These are phyloP conservation scores for Oenanthe javanica DNA, from an alignment of 140 eudicot species.

Conservation along the genomic window DNA sequence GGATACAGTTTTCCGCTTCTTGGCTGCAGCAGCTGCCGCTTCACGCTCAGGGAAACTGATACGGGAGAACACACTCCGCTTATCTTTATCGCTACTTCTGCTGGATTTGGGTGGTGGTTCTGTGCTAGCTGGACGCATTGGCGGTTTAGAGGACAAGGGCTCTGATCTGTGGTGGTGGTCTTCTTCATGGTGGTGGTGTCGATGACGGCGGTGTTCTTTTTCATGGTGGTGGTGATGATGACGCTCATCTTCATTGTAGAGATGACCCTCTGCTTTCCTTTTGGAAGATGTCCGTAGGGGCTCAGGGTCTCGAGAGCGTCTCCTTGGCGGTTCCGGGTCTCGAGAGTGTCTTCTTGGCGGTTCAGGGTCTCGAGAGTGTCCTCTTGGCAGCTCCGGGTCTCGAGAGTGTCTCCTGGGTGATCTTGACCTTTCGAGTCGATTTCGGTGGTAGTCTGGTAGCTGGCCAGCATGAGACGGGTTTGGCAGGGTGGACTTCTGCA, in stretches of 20 bases:
- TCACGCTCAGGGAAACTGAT: conserved; percentile 68
- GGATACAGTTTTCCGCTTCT: conserved; percentile 51
- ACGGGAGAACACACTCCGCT: conserved; percentile 73
- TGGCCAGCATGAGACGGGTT: conserved; percentile 15
- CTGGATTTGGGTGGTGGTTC: conserved; percentile 25
- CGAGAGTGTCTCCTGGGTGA: conserved; percentile 52
- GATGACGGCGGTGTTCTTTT: conserved; percentile 24
- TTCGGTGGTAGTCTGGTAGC: conserved; percentile 32
- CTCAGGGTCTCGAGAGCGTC: conserved; percentile 44
- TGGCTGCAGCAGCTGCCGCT: conserved; percentile 33
- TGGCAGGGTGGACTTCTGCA: conserved; percentile 42
- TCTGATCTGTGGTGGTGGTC: conserved; percentile 45
- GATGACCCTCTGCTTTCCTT: conserved; percentile 49
- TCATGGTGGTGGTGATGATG: neutral
- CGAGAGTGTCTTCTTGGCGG: conserved; percentile 46
- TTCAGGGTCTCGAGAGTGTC: conserved; percentile 43
- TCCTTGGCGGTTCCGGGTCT: conserved; percentile 46
- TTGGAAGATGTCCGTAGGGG: conserved; percentile 44
- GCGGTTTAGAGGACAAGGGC: conserved; percentile 36
- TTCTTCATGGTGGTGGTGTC: conserved; percentile 23
- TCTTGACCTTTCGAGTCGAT: conserved; percentile 35
- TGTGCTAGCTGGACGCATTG: conserved; percentile 20
- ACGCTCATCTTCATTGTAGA: conserved; percentile 5
- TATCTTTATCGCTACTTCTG: conserved; percentile 42
- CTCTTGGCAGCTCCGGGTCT: conserved; percentile 46